A percentile compares a stretch with the other conserved stretches of the same genome.
Evolutionary conservation across 164 flowering plant species (phyloP).

Genomic region (Liriodendron chinense): DNA sequence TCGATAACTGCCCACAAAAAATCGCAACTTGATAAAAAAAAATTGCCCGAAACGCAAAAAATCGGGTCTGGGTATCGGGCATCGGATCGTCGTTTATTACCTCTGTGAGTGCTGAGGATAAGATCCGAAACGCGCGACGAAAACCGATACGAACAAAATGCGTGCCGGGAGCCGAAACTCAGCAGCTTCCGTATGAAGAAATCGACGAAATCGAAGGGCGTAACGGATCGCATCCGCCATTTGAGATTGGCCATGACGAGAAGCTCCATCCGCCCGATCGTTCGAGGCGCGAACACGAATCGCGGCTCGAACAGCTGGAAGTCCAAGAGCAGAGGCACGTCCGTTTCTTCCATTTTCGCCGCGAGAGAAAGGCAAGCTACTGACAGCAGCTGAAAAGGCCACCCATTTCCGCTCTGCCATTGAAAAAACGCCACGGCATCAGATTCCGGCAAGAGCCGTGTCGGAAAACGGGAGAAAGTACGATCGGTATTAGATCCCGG

Average conservation of each 20-base stretch:
- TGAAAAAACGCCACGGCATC: neutral
- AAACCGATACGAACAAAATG: neutral
- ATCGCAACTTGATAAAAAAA: too few species aligned
- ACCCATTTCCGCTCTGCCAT: conserved; percentile 33
- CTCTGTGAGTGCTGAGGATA: conserved; percentile 48
- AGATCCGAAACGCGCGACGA: conserved; percentile 33
- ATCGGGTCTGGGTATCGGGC: too few species aligned
- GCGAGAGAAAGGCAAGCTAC: conserved; percentile 72
- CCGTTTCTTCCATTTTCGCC: conserved; percentile 71
- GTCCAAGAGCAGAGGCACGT: conserved; percentile 52
- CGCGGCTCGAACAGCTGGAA: conserved; percentile 42
- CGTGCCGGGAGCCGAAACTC: neutral
- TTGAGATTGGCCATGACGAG: conserved; percentile 46
- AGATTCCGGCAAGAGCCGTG: neutral
- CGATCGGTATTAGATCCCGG: neutral
- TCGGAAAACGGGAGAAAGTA: neutral
- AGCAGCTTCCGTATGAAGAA: conserved; percentile 34
- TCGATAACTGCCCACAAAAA: conserved; percentile 34
- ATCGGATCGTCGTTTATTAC: conserved; percentile 16
- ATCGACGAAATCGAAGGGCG: conserved; percentile 60
- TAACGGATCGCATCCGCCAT: conserved; percentile 56
- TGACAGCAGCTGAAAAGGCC: conserved; percentile 69
- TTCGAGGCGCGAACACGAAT: conserved; percentile 52
- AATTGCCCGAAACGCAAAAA: neutral
- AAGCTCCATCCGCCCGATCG: conserved; percentile 65